Conservation (phyloP, 2,329 filamentous ascomycete species). For the Aspergillus hiratsukae region DNA sequence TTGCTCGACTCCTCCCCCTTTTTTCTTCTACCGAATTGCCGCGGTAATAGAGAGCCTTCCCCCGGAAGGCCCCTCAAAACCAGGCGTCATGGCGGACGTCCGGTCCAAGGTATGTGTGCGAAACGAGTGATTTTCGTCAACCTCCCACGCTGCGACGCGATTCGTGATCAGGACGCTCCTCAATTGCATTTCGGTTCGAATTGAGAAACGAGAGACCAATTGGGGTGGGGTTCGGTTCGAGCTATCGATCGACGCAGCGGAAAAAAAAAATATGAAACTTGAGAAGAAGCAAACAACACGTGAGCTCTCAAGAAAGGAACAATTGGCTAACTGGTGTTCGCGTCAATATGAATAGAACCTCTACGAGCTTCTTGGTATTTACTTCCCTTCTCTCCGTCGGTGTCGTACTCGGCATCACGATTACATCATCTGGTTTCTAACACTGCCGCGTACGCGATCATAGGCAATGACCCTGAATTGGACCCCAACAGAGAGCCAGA, state of each 20-base stretch:
- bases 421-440: slow-evolving; percentile 25
- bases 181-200: slow-evolving; percentile 8
- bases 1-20: slow-evolving; percentile 23
- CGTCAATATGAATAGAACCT: slow-evolving; percentile 64
- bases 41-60: slow-evolving; percentile 48
- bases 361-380: slow-evolving; percentile 94
- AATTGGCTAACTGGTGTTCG: slow-evolving; percentile 32
- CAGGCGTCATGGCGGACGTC: slow-evolving; percentile 51
- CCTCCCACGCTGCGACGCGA: slow-evolving; percentile 1
- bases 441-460: slow-evolving; percentile 23
- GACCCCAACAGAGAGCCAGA: slow-evolving; percentile 70
- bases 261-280: background rate
- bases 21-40: slow-evolving; percentile 38
- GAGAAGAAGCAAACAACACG: background rate
- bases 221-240: background rate
- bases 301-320: background rate
- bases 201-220: background rate
- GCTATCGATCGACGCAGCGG: background rate
- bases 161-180: slow-evolving; percentile 1
- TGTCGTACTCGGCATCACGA: slow-evolving; percentile 15
- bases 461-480: slow-evolving; percentile 66
- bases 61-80: slow-evolving; percentile 46
- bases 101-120: slow-evolving; percentile 47
- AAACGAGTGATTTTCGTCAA: slow-evolving; percentile 11
- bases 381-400: slow-evolving; percentile 18